These are phyloP conservation scores for Porcisia hertigi DNA, from an alignment of 208 protist species.

Conservation along the genomic window DNA sequence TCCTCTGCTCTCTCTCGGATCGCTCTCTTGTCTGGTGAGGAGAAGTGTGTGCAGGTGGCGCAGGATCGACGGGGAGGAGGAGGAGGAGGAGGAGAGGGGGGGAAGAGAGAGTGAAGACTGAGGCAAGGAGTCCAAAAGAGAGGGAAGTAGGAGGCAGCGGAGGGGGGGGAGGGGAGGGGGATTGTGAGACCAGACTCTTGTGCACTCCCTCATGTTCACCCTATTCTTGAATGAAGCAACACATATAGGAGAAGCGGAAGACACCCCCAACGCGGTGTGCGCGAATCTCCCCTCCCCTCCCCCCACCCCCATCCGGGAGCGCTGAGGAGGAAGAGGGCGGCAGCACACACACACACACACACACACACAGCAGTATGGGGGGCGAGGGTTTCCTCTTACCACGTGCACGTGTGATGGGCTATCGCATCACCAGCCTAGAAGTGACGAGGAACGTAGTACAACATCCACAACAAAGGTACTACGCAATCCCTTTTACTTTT, in stretches of 20 bases:
- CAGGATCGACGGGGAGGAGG: no score
- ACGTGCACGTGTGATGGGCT: not conserved
- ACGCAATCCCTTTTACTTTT: not conserved
- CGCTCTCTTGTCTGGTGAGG: not conserved
- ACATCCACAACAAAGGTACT: not conserved
- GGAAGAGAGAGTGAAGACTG: no score
- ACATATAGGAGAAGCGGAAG: no score
- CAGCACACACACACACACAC: not conserved
- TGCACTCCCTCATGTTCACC: not conserved
- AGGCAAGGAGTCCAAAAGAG: no score
- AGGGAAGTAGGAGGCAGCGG: no score
- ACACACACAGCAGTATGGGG: not conserved
- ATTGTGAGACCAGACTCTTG: not conserved
- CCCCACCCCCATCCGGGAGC: no score
- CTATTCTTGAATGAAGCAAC: no score
- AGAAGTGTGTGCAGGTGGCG: not conserved
- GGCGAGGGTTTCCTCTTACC: not conserved
- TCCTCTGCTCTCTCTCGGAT: not conserved
- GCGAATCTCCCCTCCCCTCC: no score
- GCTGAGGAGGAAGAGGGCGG: not conserved
- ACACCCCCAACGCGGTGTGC: no score
- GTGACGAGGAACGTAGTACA: not conserved
- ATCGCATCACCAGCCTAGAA: not conserved
- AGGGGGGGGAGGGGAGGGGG: no score
- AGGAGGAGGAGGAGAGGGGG: no score